Conservation (phyloP, 768 basidiomycete species). For the Trametes meyenii region DNA sequence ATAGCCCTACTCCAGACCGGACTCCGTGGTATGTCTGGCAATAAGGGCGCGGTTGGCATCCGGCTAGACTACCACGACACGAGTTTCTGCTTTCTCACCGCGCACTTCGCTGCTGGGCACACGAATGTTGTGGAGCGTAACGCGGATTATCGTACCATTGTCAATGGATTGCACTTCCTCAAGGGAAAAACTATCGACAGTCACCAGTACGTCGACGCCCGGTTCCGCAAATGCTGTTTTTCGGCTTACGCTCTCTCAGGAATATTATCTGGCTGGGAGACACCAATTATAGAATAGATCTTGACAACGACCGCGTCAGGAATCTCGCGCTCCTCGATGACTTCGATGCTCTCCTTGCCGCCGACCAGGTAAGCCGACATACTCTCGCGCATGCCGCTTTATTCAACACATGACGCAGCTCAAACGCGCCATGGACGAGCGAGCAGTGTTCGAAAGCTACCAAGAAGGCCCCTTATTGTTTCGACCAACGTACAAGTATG, state of each 20-base stretch:
- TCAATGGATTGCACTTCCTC: constrained; percentile 80
- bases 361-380: constrained; percentile 75
- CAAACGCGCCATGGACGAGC: constrained; percentile 65
- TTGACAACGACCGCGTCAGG: constrained; percentile 82
- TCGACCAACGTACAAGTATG: constrained; percentile 93
- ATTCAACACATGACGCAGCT: constrained; percentile 50
- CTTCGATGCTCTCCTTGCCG: constrained; percentile 72
- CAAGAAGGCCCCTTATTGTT: constrained; percentile 91
- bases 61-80: constrained; percentile 91
- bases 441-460: constrained; percentile 81
- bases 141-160: constrained; percentile 88
- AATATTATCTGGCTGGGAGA: constrained; percentile 95
- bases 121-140: constrained; percentile 88
- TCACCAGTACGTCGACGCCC: constrained; percentile 74
- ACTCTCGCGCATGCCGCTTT: neutral
- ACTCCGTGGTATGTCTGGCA: constrained; percentile 91
- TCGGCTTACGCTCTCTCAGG: constrained; percentile 44
- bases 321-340: constrained; percentile 64
- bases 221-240: neutral
- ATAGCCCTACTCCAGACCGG: constrained; percentile 58
- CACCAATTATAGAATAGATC: constrained; percentile 91
- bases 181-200: constrained; percentile 86
- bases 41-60: constrained; percentile 96
- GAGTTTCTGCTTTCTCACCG: constrained; percentile 92
- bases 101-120: constrained; percentile 97